Base-by-base conservation (phyloP, 495 filamentous ascomycete genomes). In the Ramalina intermedia region DNA sequence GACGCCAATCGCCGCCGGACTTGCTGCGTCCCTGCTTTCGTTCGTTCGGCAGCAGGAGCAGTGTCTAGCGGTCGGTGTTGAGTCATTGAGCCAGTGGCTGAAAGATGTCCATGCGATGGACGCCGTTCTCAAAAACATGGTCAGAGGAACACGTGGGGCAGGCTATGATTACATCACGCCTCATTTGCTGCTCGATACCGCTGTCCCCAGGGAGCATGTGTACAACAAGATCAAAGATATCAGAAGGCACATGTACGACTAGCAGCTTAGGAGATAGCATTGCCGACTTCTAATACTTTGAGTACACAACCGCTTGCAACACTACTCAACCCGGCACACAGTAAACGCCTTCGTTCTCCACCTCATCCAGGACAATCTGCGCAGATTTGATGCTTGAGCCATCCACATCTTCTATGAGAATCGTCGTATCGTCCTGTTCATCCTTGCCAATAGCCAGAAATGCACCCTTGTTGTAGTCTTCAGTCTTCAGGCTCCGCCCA, bases 151-250 rank as follows among this genome's bases (percentile, higher is more conserved):
- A 51, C 24, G 57, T 29, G 36, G 55, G 17, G 55, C 26, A 53
- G 59, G 59, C 43, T 62, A 62, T 40, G 53, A 62, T 53, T 61
- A 62, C 33, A 60, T 62, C 53, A 62, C 55, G 42, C 55, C 60
- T 51, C 55, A 58, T 53, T 37, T 51, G 37, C 55, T 62, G 29
- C 57, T 62, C 43, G 60, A 61, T 56, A 51, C 6, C 11, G 39
- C 37, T 26, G 46, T n/a, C n/a, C n/a, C n/a, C n/a, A n/a, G n/a
- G n/a, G n/a, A n/a, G n/a, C n/a, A n/a, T n/a, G n/a, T n/a, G n/a
- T n/a, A n/a, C n/a, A n/a, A n/a, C n/a, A n/a, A n/a, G n/a, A n/a
- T n/a, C n/a, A n/a, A n/a, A n/a, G n/a, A n/a, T n/a, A n/a, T n/a
- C n/a, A n/a, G n/a, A n/a, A n/a, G n/a, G 26, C 27, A 55, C 41